phyloP scores from a whole-genome alignment of 371 early-diverging fungal genomes.

The Nematocida minor region DNA sequence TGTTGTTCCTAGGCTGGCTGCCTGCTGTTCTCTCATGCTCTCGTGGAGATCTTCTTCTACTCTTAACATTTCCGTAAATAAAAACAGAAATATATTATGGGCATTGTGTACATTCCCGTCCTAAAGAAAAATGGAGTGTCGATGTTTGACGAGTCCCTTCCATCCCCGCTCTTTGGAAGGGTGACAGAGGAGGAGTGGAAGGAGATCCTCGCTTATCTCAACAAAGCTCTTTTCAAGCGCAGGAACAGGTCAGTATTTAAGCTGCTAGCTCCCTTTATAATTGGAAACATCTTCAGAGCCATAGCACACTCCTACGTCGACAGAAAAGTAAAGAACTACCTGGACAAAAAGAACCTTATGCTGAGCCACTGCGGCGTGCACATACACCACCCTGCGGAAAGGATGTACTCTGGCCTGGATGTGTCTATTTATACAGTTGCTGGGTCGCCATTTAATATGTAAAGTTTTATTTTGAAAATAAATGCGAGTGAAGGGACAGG shows the following conservation, averaged over 20 bases:
- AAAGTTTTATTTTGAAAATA: conserved; percentile 39
- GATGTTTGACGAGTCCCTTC: conserved; percentile 30
- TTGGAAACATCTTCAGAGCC: neutral
- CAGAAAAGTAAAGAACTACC: conserved; percentile 8
- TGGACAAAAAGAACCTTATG: conserved; percentile 22
- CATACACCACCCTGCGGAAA: conserved; percentile 40
- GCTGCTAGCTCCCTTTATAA: neutral
- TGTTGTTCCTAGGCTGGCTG: conserved; percentile 71
- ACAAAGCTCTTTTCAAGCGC: neutral
- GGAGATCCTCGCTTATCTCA: neutral
- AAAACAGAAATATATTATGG: conserved; percentile 39
- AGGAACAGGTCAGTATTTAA: neutral
- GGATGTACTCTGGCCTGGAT: conserved; percentile 27
- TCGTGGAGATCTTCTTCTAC: neutral
- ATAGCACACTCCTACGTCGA: neutral
- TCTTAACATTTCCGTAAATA: conserved; percentile 30
- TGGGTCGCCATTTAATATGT: neutral
- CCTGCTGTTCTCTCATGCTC: neutral
- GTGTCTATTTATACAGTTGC: neutral
- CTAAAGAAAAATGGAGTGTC: neutral
- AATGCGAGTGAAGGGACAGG: neutral
- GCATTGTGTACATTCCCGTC: conserved; percentile 34
- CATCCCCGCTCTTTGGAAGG: conserved; percentile 6
- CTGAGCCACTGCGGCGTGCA: neutral
- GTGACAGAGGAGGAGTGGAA: conserved; percentile 28